Evolutionary conservation across 2,329 filamentous ascomycete species (phyloP), one percentile per base, ranked within the genome.

Genomic region (Truncatella angustata): DNA sequence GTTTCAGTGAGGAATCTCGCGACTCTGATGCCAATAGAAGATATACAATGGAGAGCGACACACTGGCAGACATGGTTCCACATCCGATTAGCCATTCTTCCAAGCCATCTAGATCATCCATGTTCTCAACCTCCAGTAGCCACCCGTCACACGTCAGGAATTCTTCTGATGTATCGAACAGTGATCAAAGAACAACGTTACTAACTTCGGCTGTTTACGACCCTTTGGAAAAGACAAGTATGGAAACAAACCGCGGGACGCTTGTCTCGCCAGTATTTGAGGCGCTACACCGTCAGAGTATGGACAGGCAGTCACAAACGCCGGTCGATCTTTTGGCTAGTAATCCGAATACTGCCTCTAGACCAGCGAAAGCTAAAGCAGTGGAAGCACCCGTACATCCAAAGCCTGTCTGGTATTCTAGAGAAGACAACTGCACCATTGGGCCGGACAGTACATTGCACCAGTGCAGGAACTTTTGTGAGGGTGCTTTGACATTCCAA

Each of bases 401-500:
- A 16, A 50, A 36, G 47, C 47, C 47, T 7, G 35, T 50, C 2
- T 54, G 52, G 52, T 51, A 51, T 20, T 35, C 52, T 1, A 14
- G 44, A 3, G 48, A 44, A 48, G 56, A 59, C 12, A 67, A 67
- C 48, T 63, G 61, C 52, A 56, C 54, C 35, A 70, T 75, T 23
- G 67, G 69, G 0, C 55, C 66, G 0, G 61, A 65, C 14, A 73
- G 70, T 56, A 70, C 66, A 2, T 67, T 73, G 30, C 61, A 66
- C 40, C 59, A 61, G 24, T 54, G 70, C 16, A 66, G 65, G 9
- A 70, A 72, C 0, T 67, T 75, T 44, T 76, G 73, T 55, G 53
- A 65, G 5, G 72, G 72, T 1, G 70, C 72, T 5, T 63, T 63
- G n/a, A 59, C 57, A 3, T 74, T 72, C 55, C 61, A 65, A 12